Conservation (phyloP, 2,329 filamentous ascomycete species). For the Colletotrichum sp. region DNA sequence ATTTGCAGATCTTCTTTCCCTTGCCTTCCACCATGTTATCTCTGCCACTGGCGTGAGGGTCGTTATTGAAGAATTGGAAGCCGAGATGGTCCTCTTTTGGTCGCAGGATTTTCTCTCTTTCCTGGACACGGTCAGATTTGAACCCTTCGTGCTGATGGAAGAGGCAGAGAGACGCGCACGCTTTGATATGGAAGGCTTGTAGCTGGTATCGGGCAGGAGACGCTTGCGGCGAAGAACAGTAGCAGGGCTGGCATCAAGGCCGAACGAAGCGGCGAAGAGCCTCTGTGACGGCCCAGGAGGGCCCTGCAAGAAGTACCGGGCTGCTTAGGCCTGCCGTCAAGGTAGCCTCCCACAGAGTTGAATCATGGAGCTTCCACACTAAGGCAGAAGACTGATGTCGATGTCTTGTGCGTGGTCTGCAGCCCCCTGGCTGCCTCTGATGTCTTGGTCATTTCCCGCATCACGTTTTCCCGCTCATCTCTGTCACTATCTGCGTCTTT, state of each 20-base stretch:
- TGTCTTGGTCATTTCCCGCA: too few species aligned
- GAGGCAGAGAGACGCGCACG: background rate
- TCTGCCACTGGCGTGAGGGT: background rate
- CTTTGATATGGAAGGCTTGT: background rate
- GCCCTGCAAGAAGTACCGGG: background rate
- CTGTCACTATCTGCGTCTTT: background rate
- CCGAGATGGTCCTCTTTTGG: background rate
- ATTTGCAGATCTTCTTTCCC: background rate
- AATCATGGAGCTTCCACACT: background rate
- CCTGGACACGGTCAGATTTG: background rate
- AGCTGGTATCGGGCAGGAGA: background rate
- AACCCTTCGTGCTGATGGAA: background rate
- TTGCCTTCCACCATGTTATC: background rate
- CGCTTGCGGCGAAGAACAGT: background rate
- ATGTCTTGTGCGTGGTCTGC: background rate
- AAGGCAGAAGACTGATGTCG: background rate
- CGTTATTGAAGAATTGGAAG: background rate
- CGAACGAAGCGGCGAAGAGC: background rate
- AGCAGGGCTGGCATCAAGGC: background rate
- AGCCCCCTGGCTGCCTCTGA: background rate
- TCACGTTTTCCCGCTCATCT: background rate
- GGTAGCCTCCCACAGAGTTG: background rate
- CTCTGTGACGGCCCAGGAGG: background rate
- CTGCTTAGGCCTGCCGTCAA: background rate
- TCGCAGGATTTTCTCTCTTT: background rate